Base-by-base conservation (phyloP, 148 eudicot genomes). In the Talinum fruticosum region DNA sequence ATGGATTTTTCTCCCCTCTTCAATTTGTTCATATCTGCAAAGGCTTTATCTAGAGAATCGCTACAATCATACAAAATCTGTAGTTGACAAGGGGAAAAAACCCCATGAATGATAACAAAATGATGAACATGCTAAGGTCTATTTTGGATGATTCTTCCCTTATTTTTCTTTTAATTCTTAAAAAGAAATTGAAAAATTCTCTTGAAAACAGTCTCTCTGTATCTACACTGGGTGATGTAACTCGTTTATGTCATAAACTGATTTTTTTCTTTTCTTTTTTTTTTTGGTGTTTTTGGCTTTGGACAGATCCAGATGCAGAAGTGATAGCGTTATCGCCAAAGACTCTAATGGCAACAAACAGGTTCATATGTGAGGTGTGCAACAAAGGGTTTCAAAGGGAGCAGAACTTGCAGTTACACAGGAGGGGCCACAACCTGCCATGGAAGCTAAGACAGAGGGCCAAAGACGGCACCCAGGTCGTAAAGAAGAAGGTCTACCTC, bases 351-450 rank as follows among this genome's bases (percentile, higher is more conserved):
- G 87, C 85, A 14, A 87, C 87, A 24, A 84, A 87, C 59, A 41
- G 84, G 5, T 87, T 87, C 81, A 81, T 84, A 32, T 87, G 89
- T 35, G 87, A 87, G 70, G 89, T 87, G 6, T 87, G 89, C 77
- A 80, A 82, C 85, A 87, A 84, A 79, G 89, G 89, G 10, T 87
- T 87, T 41, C 89, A 84, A 71, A 82, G 89, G 26, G 89, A 84
- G 66, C 89, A 87, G 41, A 87, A 87, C 74, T 76, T 87, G 13
- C 85, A 87, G 41, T 86, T 87, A 41, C 89, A 87, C 66, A 80
- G 87, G 51, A 78, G 89, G 54, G 89, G 89, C 1, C 89, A 87
- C 79, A 87, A 87, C 64, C 81, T 87, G 10, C 89, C 89, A 30
- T 87, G 89, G 89, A 87, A 85, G 69, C 76, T 87, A 23, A 83